These are phyloP conservation scores for Hyphopichia buzzinii DNA, from an alignment of 1,139 yeast species.

Conservation along the genomic window DNA sequence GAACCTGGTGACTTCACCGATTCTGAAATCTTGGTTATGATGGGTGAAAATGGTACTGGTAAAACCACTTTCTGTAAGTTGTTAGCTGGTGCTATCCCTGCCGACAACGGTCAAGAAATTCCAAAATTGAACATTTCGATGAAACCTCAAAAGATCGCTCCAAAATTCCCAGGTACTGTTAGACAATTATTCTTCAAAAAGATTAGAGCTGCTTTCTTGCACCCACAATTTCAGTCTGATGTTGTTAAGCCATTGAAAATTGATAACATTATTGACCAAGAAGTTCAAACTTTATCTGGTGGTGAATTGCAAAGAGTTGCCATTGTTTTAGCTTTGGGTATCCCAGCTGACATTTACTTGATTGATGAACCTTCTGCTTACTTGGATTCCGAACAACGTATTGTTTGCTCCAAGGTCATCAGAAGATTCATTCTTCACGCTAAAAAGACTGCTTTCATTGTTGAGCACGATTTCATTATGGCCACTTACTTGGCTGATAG, in stretches of 20 bases:
- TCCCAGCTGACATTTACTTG: conserved; percentile 91
- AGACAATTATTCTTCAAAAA: conserved; percentile 96
- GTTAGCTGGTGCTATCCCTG: conserved; percentile 87
- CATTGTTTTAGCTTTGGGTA: conserved; percentile 89
- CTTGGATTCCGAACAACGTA: conserved; percentile 99
- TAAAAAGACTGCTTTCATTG: conserved; percentile 95
- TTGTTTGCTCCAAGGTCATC: conserved; percentile 95
- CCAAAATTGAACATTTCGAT: conserved; percentile 90
- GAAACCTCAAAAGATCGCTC: conserved; percentile 99
- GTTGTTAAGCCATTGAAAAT: conserved; percentile 93
- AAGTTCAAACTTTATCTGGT: conserved; percentile 96
- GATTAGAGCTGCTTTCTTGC: conserved; percentile 89
- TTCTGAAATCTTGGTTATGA: conserved; percentile 96
- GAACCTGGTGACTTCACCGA: conserved; percentile 90
- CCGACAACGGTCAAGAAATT: conserved; percentile 75
- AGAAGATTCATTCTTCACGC: conserved; percentile 95
- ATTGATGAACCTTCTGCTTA: conserved; percentile 99
- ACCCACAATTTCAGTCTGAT: conserved; percentile 97
- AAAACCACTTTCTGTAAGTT: conserved; percentile 95
- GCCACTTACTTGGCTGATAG: conserved; percentile 98
- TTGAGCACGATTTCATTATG: conserved; percentile 99
- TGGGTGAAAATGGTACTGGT: conserved; percentile 99
- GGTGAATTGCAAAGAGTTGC: conserved; percentile 99
- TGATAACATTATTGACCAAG: conserved; percentile 94
- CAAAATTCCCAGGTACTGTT: conserved; percentile 97